Evolutionary conservation across 768 basidiomycete genomes (phyloP).

Genomic region (Mycena olivaceomarginata): DNA sequence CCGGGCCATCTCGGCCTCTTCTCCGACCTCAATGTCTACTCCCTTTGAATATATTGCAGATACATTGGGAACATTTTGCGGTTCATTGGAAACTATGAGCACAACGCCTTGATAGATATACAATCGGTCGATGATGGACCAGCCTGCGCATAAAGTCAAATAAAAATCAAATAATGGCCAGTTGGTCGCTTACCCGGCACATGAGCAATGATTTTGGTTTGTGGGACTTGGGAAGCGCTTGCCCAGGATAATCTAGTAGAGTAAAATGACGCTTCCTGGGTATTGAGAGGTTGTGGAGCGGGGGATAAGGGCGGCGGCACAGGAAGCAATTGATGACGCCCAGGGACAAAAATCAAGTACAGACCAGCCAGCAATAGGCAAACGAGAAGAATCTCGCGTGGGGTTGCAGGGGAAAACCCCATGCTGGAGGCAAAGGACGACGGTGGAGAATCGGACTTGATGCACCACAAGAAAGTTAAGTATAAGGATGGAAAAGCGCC

Average conservation of each 20-base stretch:
- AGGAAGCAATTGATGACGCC: constrained; percentile 30
- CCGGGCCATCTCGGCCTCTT: constrained; percentile 72
- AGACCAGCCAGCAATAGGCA: constrained; percentile 56
- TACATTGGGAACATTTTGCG: constrained; percentile 78
- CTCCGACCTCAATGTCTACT: constrained; percentile 73
- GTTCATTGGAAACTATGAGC: constrained; percentile 87
- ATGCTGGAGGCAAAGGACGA: not conserved
- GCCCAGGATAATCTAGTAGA: constrained; percentile 25
- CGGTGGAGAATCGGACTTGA: constrained; percentile 3
- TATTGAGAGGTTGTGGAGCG: not conserved
- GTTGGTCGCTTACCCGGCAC: constrained; percentile 13
- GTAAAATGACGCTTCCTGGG: not conserved
- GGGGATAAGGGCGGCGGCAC: constrained; percentile 35
- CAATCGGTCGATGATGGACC: constrained; percentile 90
- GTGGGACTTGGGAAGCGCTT: constrained; percentile 16
- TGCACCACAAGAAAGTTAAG: constrained; percentile 14
- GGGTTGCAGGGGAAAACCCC: constrained; percentile 56
- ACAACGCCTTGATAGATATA: constrained; percentile 89
- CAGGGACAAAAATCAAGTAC: constrained; percentile 26
- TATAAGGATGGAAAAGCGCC: not conserved
- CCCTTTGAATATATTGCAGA: constrained; percentile 84
- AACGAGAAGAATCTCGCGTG: constrained; percentile 66
- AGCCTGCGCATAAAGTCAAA: not conserved
- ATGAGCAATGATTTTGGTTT: constrained; percentile 35
- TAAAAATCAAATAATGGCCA: not conserved